Conservation (phyloP, 345 rosid species). For the Euphorbia peplus region DNA sequence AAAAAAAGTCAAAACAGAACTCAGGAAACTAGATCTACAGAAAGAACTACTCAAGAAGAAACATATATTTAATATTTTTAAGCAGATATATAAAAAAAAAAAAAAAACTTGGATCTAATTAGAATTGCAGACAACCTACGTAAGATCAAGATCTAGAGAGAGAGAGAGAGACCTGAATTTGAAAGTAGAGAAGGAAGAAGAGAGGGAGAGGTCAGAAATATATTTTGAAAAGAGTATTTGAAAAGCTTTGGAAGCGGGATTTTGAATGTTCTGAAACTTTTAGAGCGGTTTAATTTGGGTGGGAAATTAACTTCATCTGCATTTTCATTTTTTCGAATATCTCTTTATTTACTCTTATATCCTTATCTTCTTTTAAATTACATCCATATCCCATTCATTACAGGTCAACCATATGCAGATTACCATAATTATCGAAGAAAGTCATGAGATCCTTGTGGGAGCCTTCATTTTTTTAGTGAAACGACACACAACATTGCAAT, state of each 20-base stretch:
- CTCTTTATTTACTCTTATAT: neutral
- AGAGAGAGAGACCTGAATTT: slow-evolving; percentile 19
- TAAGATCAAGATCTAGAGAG: no score
- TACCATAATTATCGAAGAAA: no score
- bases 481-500: no score
- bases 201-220: neutral
- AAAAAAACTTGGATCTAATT: neutral
- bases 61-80: neutral
- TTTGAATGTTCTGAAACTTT: slow-evolving; percentile 1
- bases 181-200: slow-evolving; percentile 1
- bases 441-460: no score
- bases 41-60: neutral
- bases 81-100: no score
- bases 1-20: neutral
- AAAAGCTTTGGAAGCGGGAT: slow-evolving; percentile 7
- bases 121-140: neutral
- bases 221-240: slow-evolving; percentile 1
- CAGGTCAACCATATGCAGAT: no score
- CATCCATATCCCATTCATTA: neutral
- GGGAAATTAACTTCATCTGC: slow-evolving; percentile 28
- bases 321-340: slow-evolving; percentile 27
- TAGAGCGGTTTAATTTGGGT: slow-evolving; percentile 26
- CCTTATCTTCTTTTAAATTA: neutral
- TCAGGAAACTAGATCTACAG: neutral
- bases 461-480: no score